A percentile compares a stretch with the other conserved stretches of the same genome.
These are phyloP conservation scores for Blastobotrys malaysiensis DNA, from an alignment of 1,139 yeast species.

Conservation along the genomic window DNA sequence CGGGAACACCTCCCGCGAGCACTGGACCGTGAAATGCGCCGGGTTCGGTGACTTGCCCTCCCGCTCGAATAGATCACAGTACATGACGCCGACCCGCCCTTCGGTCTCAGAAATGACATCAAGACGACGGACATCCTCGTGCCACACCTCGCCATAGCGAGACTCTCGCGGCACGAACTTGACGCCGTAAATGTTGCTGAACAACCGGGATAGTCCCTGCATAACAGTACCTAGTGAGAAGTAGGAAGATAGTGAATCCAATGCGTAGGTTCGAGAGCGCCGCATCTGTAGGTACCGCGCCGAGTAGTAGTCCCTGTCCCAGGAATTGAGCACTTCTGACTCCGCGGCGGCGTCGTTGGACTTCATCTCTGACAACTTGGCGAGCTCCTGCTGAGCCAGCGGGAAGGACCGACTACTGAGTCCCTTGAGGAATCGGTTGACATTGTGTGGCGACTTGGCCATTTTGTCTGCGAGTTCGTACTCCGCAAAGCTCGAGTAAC, in stretches of 20 bases:
- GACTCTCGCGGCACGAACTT: slow-evolving; percentile 63
- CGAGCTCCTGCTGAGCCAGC: slow-evolving; percentile 57
- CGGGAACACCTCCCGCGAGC: slow-evolving; percentile 70
- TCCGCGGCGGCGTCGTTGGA: slow-evolving; percentile 35
- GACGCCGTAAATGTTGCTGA: slow-evolving; percentile 69
- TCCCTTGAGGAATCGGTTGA: slow-evolving; percentile 57
- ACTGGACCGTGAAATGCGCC: slow-evolving; percentile 95
- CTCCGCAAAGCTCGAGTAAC: slow-evolving; percentile 64
- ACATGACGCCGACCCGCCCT: slow-evolving; percentile 57
- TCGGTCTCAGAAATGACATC: slow-evolving; percentile 61
- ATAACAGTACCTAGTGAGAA: slow-evolving; percentile 85
- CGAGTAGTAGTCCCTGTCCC: slow-evolving; percentile 84
- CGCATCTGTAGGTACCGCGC: slow-evolving; percentile 34
- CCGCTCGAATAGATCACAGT: slow-evolving; percentile 62
- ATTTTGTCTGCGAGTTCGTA: slow-evolving; percentile 85
- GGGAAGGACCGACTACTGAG: slow-evolving; percentile 49
- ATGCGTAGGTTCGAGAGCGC: slow-evolving; percentile 22
- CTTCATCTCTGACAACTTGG: slow-evolving; percentile 26
- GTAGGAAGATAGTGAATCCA: slow-evolving; percentile 37
- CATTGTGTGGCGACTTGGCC: slow-evolving; percentile 81
- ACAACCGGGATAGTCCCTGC: slow-evolving; percentile 71
- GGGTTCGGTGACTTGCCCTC: slow-evolving; percentile 63
- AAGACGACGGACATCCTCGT: slow-evolving; percentile 76
- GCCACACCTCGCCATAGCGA: slow-evolving; percentile 80
- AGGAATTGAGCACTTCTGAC: slow-evolving; percentile 49